phyloP scores from a whole-genome alignment of 257 asterid genomes.

The Ligustrum vulgare region DNA sequence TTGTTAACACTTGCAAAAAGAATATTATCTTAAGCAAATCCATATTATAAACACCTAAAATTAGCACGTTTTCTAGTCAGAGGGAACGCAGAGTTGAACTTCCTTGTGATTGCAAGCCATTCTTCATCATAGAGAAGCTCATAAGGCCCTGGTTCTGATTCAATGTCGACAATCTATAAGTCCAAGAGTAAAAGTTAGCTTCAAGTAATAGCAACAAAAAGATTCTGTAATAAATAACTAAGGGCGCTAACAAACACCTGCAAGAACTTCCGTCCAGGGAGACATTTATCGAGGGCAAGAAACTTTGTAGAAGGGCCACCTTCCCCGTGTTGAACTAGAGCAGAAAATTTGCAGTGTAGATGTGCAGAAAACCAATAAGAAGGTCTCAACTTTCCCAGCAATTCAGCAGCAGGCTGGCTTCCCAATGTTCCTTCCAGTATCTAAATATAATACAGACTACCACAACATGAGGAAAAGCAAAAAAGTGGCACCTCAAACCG shows the following conservation, averaged over 20 bases:
- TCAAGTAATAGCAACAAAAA: constrained; percentile 13
- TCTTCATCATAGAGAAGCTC: constrained; percentile 92
- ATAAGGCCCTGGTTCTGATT: constrained; percentile 74
- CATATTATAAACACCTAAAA: constrained; percentile 48
- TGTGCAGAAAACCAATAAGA: constrained; percentile 94
- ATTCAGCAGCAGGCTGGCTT: constrained; percentile 80
- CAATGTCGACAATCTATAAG: constrained; percentile 71
- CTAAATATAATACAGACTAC: constrained; percentile 39
- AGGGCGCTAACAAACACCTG: constrained; percentile 49
- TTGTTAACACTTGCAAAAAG: constrained; percentile 3
- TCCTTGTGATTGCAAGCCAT: constrained; percentile 91
- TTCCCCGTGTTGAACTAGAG: constrained; percentile 82
- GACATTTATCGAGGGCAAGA: constrained; percentile 56
- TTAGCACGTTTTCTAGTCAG: constrained; percentile 46
- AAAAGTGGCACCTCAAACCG: not conserved
- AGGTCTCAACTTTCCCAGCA: constrained; percentile 80
- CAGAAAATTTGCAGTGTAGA: constrained; percentile 95
- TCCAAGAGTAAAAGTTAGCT: constrained; percentile 24
- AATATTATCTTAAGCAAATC: constrained; percentile 12
- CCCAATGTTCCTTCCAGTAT: constrained; percentile 76
- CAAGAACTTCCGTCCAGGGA: constrained; percentile 55
- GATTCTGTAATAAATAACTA: constrained; percentile 16
- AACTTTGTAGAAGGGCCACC: constrained; percentile 55
- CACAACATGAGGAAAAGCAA: constrained; percentile 12
- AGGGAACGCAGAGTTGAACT: constrained; percentile 71